A percentile compares a stretch with the other conserved stretches of the same genome.
These are phyloP conservation scores for Ogataea angusta DNA, from an alignment of 805 yeast genomes.

Conservation along the genomic window DNA sequence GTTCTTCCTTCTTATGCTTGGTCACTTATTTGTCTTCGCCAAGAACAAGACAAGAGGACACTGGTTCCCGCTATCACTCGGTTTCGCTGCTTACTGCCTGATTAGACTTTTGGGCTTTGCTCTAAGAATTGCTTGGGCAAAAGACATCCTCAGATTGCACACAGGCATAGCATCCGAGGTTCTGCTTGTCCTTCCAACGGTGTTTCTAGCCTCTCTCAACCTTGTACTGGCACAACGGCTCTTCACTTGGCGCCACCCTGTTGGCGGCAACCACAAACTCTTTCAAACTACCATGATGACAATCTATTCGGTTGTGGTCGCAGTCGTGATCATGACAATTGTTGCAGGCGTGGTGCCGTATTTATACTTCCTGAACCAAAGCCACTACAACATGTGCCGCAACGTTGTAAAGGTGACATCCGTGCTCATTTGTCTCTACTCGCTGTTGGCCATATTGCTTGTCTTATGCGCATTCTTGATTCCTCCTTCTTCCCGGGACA, in stretches of 20 bases:
- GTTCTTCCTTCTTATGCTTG: slow-evolving; percentile 46
- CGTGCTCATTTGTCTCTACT: slow-evolving; percentile 46
- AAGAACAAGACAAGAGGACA: slow-evolving; percentile 55
- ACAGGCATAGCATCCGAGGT: slow-evolving; percentile 57
- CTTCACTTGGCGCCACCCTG: slow-evolving; percentile 77
- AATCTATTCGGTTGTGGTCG: slow-evolving; percentile 52
- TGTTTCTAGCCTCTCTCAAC: slow-evolving; percentile 56
- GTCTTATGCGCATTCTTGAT: slow-evolving; percentile 49
- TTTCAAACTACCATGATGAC: slow-evolving; percentile 51
- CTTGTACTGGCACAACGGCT: slow-evolving; percentile 68
- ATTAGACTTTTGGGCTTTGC: slow-evolving; percentile 58
- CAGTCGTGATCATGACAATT: slow-evolving; percentile 65
- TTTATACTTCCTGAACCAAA: slow-evolving; percentile 47
- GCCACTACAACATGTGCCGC: slow-evolving; percentile 47
- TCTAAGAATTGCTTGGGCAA: slow-evolving; percentile 57
- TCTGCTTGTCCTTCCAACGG: slow-evolving; percentile 53
- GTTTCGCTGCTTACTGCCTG: slow-evolving; percentile 50
- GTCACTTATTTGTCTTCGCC: slow-evolving; percentile 45
- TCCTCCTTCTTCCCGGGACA: slow-evolving; percentile 51
- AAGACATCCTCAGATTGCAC: slow-evolving; percentile 42
- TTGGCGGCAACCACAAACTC: slow-evolving; percentile 50
- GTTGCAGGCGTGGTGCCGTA: slow-evolving; percentile 61
- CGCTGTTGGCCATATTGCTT: slow-evolving; percentile 49
- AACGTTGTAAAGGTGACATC: slow-evolving; percentile 53
- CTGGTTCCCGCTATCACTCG: slow-evolving; percentile 52